These are phyloP conservation scores for Colletotrichum coccodes DNA, from an alignment of 2,329 filamentous ascomycete species.

Conservation along the genomic window DNA sequence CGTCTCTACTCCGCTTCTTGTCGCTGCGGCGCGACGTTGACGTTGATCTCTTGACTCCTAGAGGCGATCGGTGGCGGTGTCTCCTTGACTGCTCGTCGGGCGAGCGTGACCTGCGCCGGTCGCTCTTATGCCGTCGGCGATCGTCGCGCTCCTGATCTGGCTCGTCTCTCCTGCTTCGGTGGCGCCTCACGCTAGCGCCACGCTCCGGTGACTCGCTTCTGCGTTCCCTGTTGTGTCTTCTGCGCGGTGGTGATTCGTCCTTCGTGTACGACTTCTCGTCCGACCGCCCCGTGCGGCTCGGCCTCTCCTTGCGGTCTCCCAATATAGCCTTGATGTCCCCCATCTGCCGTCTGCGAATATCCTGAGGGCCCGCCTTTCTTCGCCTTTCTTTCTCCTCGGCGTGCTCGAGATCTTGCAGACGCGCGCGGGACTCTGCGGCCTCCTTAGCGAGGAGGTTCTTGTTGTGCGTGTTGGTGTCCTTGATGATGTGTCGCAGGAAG, in stretches of 20 bases:
- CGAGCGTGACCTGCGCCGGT: slow-evolving; percentile 42
- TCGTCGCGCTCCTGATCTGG: slow-evolving; percentile 25
- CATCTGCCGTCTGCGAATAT: slow-evolving; percentile 67
- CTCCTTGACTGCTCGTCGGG: slow-evolving; percentile 40
- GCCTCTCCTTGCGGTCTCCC: slow-evolving; percentile 45
- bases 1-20: slow-evolving; percentile 23
- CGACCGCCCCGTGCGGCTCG: slow-evolving; percentile 23
- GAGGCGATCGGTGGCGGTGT: slow-evolving; percentile 44
- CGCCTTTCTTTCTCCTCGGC: slow-evolving; percentile 57
- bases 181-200: neutral
- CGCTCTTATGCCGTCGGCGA: slow-evolving; percentile 28
- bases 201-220: slow-evolving; percentile 30
- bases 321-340: slow-evolving; percentile 70
- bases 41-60: neutral
- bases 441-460: slow-evolving; percentile 86
- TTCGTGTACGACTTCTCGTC: slow-evolving; percentile 17
- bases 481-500: slow-evolving; percentile 89
- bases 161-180: slow-evolving; percentile 13
- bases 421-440: slow-evolving; percentile 78
- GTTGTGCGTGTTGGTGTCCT: slow-evolving; percentile 90
- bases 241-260: slow-evolving; percentile 1
- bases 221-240: slow-evolving; percentile 7
- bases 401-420: slow-evolving; percentile 70
- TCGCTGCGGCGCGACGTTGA: slow-evolving; percentile 30
- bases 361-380: slow-evolving; percentile 56